phyloP scores from a whole-genome alignment of 148 eudicot genomes.

The Persicaria tinctoria region DNA sequence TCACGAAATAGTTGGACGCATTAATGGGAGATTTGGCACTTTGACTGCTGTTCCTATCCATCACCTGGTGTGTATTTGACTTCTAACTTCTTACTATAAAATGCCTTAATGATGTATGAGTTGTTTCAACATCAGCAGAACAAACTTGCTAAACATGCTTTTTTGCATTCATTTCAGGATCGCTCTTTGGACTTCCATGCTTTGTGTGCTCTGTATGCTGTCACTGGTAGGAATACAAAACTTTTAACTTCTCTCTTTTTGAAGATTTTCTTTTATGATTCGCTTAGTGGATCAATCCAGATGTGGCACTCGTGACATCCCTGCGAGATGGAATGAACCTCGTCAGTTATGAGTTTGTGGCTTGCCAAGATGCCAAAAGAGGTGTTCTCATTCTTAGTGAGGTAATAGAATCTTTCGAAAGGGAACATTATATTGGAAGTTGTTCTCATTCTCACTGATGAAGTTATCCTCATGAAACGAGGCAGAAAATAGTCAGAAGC shows the following conservation, averaged over 20 bases:
- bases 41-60: constrained; percentile 86
- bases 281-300: constrained; percentile 25
- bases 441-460: background rate
- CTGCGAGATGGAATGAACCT: constrained; percentile 98
- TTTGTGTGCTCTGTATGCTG: constrained; percentile 84
- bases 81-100: background rate
- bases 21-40: constrained; percentile 87
- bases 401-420: constrained; percentile 28
- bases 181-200: constrained; percentile 86
- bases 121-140: background rate
- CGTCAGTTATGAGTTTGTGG: constrained; percentile 93
- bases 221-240: constrained; percentile 51
- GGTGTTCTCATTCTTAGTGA: constrained; percentile 96
- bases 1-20: constrained; percentile 94
- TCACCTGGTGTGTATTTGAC: constrained; percentile 54
- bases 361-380: constrained; percentile 84
- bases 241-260: background rate
- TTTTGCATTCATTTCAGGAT: constrained; percentile 47
- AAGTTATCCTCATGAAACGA: background rate
- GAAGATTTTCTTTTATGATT: background rate
- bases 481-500: background rate
- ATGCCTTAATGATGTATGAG: background rate
- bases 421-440: background rate
- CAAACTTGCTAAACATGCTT: constrained; percentile 15
- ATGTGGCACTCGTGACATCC: constrained; percentile 91